Evolutionary conservation across 495 filamentous ascomycete species (phyloP), one percentile per base, ranked within the genome.

Genomic region (Neurospora africana): DNA sequence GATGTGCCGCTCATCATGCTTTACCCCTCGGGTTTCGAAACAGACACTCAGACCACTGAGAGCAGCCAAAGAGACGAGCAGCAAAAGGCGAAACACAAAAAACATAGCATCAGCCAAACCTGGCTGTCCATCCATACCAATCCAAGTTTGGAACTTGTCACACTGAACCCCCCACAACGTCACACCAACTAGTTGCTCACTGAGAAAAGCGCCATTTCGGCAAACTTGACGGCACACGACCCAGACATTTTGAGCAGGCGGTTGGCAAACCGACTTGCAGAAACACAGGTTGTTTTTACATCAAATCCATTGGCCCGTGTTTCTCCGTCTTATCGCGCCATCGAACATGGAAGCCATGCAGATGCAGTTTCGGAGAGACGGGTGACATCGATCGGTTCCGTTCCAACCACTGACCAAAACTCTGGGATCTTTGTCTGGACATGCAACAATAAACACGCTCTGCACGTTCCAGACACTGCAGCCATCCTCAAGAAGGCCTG

Each of bases 291-390:
- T 47, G 21, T 53, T 53, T 44, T 53, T 6, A 53, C 21, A 53
- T 27, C 13, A 0, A 61, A 33, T 11, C 72, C 41, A 75, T 75
- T 75, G 74, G 74, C 38, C 72, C 39, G 30, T 23, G 23, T 15
- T 7, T 23, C 58, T 40, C 68, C 69, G 43, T 69, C 73, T 76
- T 76, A 74, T 76, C 75, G 74, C 68, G 47, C 53, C 71, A 75
- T 75, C 74, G 70, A 72, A 74, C 72, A 75, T 58, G 40, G 17
- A 58, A 69, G 37, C 37, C 73, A 61, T 70, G 74, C 69, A 69
- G 74, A 70, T 61, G 53, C 11, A 58, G 58, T 72, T 68, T 72
- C 71, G 73, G 68, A 76, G 68, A 61, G n/a, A 58, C 47, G 47
- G 47, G 47, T 71, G 58, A 73, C 61, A 68, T 69, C 17, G 74